Conservation (phyloP, 345 rosid genomes). For the Psidium friedrichsthalianum region DNA sequence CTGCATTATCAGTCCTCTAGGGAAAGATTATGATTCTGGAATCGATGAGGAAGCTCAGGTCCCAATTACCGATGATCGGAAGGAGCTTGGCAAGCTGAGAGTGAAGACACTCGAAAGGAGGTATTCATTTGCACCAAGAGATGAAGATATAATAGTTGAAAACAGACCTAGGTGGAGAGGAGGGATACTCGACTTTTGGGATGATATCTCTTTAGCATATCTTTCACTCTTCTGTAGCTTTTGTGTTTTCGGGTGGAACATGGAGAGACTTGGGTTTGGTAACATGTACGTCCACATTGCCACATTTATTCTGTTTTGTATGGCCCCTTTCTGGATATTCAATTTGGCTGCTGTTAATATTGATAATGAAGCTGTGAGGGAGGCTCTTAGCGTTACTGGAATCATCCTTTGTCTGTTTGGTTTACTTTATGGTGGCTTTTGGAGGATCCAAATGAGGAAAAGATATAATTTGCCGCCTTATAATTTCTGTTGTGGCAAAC, state of each 20-base stretch:
- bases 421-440: slow-evolving; percentile 86
- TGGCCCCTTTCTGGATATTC: slow-evolving; percentile 93
- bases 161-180: slow-evolving; percentile 74
- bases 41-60: slow-evolving; percentile 62
- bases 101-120: slow-evolving; percentile 33
- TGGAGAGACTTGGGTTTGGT: slow-evolving; percentile 94
- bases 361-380: slow-evolving; percentile 46
- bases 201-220: slow-evolving; percentile 75
- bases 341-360: slow-evolving; percentile 77
- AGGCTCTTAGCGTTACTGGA: slow-evolving; percentile 57
- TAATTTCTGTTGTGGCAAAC: slow-evolving; percentile 55
- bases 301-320: slow-evolving; percentile 72
- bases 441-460: slow-evolving; percentile 94
- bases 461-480: slow-evolving; percentile 69
- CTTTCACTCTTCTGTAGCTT: slow-evolving; percentile 73
- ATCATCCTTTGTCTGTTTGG: slow-evolving; percentile 73
- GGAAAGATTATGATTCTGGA: slow-evolving; percentile 54
- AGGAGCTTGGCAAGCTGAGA: slow-evolving; percentile 12
- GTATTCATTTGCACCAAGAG: slow-evolving; percentile 55
- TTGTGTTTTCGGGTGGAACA: slow-evolving; percentile 96
- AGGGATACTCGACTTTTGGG: slow-evolving; percentile 77
- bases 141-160: slow-evolving; percentile 26
- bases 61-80: slow-evolving; percentile 16
- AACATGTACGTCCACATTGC: slow-evolving; percentile 95
- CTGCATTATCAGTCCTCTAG: slow-evolving; percentile 71